Evolutionary conservation across 169 alveolate species (phyloP).

Genomic region (Cryptosporidium sp.): DNA sequence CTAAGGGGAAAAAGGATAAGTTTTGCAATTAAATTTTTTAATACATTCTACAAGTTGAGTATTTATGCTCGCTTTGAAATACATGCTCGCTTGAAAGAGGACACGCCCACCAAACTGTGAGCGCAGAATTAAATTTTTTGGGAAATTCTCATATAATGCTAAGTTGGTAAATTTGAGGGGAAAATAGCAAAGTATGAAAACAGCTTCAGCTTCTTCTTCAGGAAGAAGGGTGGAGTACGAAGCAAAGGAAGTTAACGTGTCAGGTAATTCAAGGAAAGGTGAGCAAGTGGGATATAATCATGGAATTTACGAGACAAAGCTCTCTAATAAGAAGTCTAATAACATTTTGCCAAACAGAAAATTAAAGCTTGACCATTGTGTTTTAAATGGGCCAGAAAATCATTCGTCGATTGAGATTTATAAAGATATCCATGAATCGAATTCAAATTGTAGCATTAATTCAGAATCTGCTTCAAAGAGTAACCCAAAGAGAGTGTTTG

Average conservation of each 20-base stretch:
- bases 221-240: constrained; percentile 35
- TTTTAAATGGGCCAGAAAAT: constrained; percentile 1
- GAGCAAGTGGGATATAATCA: neutral
- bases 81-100: constrained; percentile 75
- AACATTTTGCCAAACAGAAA: neutral
- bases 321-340: constrained; percentile 18
- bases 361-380: constrained; percentile 19
- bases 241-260: constrained; percentile 23
- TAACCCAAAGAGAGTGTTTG: constrained; percentile 67
- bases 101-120: constrained; percentile 69
- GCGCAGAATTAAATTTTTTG: constrained; percentile 48
- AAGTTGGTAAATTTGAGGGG: constrained; percentile 16
- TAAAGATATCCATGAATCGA: constrained; percentile 19
- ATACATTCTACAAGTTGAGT: constrained; percentile 21
- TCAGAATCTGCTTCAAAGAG: constrained; percentile 32
- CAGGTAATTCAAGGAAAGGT: constrained; percentile 26
- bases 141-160: constrained; percentile 51
- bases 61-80: constrained; percentile 70
- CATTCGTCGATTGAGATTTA: constrained; percentile 23
- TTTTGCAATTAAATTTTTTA: neutral
- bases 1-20: neutral
- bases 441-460: constrained; percentile 8
- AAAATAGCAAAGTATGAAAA: constrained; percentile 17
- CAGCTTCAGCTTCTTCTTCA: constrained; percentile 38
- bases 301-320: constrained; percentile 49